These are phyloP conservation scores for Aspergillus neotritici DNA, from an alignment of 2,329 filamentous ascomycete genomes.

Conservation along the genomic window DNA sequence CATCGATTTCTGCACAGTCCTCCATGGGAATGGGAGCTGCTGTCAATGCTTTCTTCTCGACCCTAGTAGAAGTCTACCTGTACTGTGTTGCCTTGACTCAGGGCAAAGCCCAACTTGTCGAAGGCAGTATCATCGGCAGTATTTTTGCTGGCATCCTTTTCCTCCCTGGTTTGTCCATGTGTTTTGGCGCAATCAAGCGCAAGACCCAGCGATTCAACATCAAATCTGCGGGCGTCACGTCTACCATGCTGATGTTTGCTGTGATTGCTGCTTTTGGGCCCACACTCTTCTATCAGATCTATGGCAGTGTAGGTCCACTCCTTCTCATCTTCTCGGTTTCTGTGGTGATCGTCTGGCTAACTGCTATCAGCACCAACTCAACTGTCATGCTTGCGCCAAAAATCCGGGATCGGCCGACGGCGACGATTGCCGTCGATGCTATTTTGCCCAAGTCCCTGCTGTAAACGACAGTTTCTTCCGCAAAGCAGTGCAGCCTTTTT, in stretches of 20 bases:
- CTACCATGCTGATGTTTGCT: constrained; percentile 95
- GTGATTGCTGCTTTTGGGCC: constrained; percentile 93
- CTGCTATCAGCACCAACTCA: constrained; percentile 70
- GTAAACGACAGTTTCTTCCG: constrained; percentile 83
- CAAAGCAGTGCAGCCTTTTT: constrained; percentile 87
- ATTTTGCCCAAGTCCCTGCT: constrained; percentile 81
- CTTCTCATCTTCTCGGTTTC: not conserved
- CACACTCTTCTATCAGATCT: constrained; percentile 97
- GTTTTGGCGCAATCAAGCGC: constrained; percentile 92
- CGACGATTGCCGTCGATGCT: constrained; percentile 80
- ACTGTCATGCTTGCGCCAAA: constrained; percentile 63
- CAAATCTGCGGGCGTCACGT: constrained; percentile 90
- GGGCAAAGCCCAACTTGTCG: constrained; percentile 86
- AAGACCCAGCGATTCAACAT: constrained; percentile 99
- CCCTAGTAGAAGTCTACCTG: constrained; percentile 92
- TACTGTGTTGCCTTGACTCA: constrained; percentile 92
- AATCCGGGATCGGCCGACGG: constrained; percentile 41
- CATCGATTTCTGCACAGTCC: constrained; percentile 95
- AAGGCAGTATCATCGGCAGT: constrained; percentile 94
- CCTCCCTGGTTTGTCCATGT: constrained; percentile 93
- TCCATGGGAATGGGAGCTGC: constrained; percentile 97
- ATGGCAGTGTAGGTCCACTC: constrained; percentile 64
- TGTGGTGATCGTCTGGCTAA: constrained; percentile 29
- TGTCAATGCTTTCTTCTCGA: constrained; percentile 97
- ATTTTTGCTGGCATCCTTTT: constrained; percentile 97